These are phyloP conservation scores for Cinnamomum chago DNA, from an alignment of 164 flowering plant genomes.

Conservation along the genomic window DNA sequence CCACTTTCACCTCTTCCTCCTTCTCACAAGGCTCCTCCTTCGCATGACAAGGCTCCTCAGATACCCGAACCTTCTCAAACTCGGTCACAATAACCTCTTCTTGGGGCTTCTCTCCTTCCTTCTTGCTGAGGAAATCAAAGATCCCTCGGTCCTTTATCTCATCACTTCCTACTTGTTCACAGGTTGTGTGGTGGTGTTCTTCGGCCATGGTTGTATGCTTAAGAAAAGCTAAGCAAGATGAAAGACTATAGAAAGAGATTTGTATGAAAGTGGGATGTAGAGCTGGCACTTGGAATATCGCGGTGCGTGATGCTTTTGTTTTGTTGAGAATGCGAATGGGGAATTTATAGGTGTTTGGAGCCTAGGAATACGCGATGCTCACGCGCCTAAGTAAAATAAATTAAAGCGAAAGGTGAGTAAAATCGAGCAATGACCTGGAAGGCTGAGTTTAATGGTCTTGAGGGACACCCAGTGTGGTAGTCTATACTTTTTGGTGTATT, in stretches of 20 bases:
- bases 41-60: background rate
- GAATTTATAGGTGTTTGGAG: background rate
- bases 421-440: background rate
- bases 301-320: background rate
- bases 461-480: background rate
- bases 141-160: constrained; percentile 60
- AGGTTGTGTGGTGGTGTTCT: background rate
- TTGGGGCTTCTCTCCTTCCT: constrained; percentile 20
- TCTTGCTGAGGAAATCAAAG: constrained; percentile 55
- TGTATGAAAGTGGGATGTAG: background rate
- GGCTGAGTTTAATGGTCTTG: background rate
- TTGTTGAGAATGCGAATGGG: no score
- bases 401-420: background rate
- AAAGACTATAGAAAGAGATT: background rate
- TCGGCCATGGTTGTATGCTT: constrained; percentile 6
- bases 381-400: background rate
- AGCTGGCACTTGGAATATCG: background rate
- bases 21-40: background rate
- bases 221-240: background rate
- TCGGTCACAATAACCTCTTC: constrained; percentile 29
- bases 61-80: constrained; percentile 16
- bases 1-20: constrained; percentile 23
- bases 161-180: background rate
- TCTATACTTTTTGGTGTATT: no score
- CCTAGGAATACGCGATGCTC: background rate